Evolutionary conservation across 75 land plant genomes (phyloP).

Genomic region (Pinus taeda): DNA sequence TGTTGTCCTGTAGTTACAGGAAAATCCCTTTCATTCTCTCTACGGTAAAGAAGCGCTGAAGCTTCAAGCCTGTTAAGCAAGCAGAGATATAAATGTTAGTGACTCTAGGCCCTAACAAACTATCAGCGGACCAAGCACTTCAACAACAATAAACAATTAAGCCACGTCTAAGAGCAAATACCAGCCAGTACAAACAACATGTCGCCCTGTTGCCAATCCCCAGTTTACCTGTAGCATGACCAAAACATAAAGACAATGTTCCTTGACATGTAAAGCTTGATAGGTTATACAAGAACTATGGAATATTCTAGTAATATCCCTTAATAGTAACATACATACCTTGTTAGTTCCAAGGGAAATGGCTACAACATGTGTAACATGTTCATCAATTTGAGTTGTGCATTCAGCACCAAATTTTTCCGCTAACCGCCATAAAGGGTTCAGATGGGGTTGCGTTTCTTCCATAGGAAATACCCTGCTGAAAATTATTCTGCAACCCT

Average conservation of each 20-base stretch:
- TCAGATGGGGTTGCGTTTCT: slow-evolving; percentile 33
- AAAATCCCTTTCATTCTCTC: slow-evolving; percentile 42
- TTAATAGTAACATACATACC: slow-evolving; percentile 19
- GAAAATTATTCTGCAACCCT: slow-evolving; percentile 34
- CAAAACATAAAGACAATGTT: background rate
- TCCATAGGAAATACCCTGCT: slow-evolving; percentile 39
- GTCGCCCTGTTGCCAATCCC: slow-evolving; percentile 36
- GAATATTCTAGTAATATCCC: background rate
- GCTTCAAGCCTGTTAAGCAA: slow-evolving; percentile 36
- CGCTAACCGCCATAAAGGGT: slow-evolving; percentile 39
- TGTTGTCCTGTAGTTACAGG: no score
- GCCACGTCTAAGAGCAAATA: slow-evolving; percentile 5
- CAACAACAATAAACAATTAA: no score
- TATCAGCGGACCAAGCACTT: background rate
- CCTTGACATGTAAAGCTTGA: no score
- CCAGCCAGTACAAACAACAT: slow-evolving; percentile 41
- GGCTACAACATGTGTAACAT: slow-evolving; percentile 47
- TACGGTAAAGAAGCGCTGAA: slow-evolving; percentile 34
- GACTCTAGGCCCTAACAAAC: background rate
- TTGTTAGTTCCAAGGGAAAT: slow-evolving; percentile 44
- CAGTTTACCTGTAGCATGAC: slow-evolving; percentile 30
- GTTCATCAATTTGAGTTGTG: slow-evolving; percentile 31
- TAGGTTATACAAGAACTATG: background rate
- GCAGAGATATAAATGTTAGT: background rate
- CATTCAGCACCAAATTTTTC: slow-evolving; percentile 43